phyloP scores from a whole-genome alignment of 352 stramenopile genomes.

The Thraustotheca clavata region DNA sequence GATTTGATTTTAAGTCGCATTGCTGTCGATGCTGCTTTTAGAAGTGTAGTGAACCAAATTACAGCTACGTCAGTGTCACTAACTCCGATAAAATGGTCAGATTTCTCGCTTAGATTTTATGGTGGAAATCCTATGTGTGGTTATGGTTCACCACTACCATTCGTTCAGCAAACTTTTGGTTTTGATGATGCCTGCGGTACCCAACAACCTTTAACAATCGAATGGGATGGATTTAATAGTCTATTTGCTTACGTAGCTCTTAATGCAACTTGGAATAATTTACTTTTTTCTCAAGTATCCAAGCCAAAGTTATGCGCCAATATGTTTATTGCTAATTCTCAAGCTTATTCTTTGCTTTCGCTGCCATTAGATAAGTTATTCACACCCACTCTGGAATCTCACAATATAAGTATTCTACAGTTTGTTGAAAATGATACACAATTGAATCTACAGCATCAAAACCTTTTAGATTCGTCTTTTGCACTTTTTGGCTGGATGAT shows the following conservation, averaged over 20 bases:
- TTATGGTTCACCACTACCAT: neutral
- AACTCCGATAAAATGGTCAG: neutral
- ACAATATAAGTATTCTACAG: neutral
- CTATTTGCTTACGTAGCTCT: neutral
- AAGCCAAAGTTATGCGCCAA: neutral
- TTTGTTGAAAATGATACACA: neutral
- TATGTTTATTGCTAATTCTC: no score
- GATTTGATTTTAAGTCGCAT: neutral
- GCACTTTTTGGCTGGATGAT: constrained; percentile 17
- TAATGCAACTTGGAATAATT: neutral
- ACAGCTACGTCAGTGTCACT: neutral
- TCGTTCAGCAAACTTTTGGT: constrained; percentile 2
- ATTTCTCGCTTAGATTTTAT: neutral
- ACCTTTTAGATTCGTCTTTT: neutral
- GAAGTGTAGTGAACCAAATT: neutral
- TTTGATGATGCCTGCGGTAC: constrained; percentile 2
- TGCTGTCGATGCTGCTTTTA: neutral
- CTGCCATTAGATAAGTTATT: neutral
- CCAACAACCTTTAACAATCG: neutral
- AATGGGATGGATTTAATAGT: neutral
- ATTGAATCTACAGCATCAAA: neutral
- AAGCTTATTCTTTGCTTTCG: neutral
- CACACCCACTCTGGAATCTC: neutral
- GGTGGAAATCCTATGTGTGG: constrained; percentile 2
- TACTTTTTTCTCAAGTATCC: neutral